A percentile compares a stretch with the other conserved stretches of the same genome.
phyloP scores from a whole-genome alignment of 1,284 basidiomycete species.

The Sphagnurus paluster region DNA sequence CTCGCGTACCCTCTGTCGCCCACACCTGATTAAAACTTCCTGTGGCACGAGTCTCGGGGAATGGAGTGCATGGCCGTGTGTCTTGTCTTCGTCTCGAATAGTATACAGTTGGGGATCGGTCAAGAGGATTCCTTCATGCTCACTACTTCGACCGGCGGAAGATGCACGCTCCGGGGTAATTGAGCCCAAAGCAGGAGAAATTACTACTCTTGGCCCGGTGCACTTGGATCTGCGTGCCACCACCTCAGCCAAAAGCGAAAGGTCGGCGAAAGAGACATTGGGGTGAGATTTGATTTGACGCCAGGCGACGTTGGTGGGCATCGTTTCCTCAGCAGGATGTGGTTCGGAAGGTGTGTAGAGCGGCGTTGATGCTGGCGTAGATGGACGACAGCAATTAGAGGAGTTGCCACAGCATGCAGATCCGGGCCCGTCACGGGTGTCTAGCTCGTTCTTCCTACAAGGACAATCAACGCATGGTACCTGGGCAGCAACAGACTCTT shows the following conservation, averaged over 20 bases:
- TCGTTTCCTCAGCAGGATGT: conserved; percentile 45
- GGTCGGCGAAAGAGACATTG: conserved; percentile 80
- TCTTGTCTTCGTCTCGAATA: conserved; percentile 48
- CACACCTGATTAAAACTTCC: conserved; percentile 60
- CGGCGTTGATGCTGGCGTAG: conserved; percentile 15
- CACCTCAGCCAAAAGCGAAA: conserved; percentile 83
- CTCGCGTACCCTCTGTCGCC: conserved; percentile 61
- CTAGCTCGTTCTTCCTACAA: conserved; percentile 25
- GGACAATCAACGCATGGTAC: conserved; percentile 59
- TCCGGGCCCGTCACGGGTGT: conserved; percentile 25
- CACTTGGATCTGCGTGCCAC: conserved; percentile 83
- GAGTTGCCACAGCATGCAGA: conserved; percentile 13
- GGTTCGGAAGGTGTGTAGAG: conserved; percentile 7
- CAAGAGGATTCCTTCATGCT: conserved; percentile 40
- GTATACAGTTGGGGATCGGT: conserved; percentile 55
- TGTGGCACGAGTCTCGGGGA: conserved; percentile 56
- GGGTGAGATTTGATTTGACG: conserved; percentile 86
- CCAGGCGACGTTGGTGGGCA: conserved; percentile 86
- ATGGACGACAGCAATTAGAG: conserved; percentile 16
- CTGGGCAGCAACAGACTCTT: conserved; percentile 52
- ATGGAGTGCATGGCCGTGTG: conserved; percentile 27
- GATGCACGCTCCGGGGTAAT: conserved; percentile 43
- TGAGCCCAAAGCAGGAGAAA: conserved; percentile 58
- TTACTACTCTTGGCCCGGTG: conserved; percentile 67
- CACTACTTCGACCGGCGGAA: conserved; percentile 30